Evolutionary conservation across 106 monocot species (phyloP).

Genomic region (Amphibolis antarctica): DNA sequence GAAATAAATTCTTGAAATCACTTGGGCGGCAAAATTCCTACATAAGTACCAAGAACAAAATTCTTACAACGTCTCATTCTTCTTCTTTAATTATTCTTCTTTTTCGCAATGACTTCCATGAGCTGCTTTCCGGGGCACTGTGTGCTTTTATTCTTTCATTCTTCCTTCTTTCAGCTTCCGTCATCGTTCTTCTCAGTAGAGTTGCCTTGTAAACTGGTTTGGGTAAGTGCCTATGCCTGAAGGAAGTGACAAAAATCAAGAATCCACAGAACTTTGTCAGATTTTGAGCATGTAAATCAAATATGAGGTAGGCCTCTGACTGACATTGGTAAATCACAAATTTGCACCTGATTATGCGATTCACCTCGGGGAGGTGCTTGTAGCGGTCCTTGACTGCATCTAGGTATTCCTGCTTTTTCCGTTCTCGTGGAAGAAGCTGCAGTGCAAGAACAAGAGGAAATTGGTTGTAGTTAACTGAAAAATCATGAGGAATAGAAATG

Average conservation of each 20-base stretch:
- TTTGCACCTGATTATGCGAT: constrained; percentile 70
- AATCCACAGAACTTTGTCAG: not conserved
- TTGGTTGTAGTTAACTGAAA: not conserved
- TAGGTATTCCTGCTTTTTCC: constrained; percentile 66
- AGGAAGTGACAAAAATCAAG: constrained; percentile 1
- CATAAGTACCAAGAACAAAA: too few relatives aligned
- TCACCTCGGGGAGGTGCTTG: constrained; percentile 96
- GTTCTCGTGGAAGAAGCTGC: constrained; percentile 92
- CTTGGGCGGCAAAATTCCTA: too few relatives aligned
- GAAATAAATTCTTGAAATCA: too few relatives aligned
- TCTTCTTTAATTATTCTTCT: constrained; percentile 90
- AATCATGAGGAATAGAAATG: not conserved
- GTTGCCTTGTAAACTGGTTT: constrained; percentile 90
- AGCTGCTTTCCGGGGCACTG: constrained; percentile 78
- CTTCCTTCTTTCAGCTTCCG: constrained; percentile 63
- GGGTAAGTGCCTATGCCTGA: constrained; percentile 93
- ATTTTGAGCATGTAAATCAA: too few relatives aligned
- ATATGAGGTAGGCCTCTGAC: too few relatives aligned
- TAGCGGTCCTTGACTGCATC: constrained; percentile 86
- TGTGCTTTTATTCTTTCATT: constrained; percentile 62
- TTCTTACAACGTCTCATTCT: too few relatives aligned
- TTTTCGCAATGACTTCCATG: constrained; percentile 52
- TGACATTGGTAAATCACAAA: too few relatives aligned
- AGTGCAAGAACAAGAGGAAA: not conserved
- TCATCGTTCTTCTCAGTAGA: constrained; percentile 53